phyloP scores from a whole-genome alignment of 2,329 filamentous ascomycete genomes.

The Monosporascus sp. region DNA sequence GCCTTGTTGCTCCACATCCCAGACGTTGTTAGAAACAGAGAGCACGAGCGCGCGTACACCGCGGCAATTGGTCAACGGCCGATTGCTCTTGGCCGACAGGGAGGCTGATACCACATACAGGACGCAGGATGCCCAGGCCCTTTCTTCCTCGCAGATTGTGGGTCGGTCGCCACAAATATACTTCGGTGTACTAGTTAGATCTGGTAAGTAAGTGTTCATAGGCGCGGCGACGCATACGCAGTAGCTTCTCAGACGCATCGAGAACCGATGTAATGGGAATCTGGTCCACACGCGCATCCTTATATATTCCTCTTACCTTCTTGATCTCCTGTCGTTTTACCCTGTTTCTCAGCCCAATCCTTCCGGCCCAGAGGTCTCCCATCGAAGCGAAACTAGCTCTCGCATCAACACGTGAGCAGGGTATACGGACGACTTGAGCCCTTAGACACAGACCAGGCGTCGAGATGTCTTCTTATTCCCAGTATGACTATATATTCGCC shows the following conservation, averaged over 20 bases:
- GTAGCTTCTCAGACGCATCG: not conserved
- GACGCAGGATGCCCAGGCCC: no score
- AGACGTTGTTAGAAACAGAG: no score
- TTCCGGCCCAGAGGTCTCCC: no score
- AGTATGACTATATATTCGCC: conserved; percentile 60
- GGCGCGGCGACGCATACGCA: not conserved
- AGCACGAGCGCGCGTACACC: no score
- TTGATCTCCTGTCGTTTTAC: not conserved
- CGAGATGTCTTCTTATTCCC: conserved; percentile 32
- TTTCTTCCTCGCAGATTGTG: no score
- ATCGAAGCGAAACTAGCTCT: not conserved
- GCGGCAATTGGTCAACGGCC: no score
- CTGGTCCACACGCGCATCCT: not conserved
- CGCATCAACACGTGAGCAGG: not conserved
- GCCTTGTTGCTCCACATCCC: no score
- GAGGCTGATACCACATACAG: no score
- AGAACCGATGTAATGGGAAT: not conserved
- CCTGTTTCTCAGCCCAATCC: not conserved
- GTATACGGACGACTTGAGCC: not conserved
- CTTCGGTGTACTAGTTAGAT: no score
- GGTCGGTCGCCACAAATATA: no score
- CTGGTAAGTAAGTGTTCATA: not conserved
- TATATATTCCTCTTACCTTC: not conserved
- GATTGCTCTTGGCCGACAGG: no score
- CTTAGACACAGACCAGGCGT: not conserved